phyloP scores from a whole-genome alignment of 306 rosid species.

The Trichosanthes truncata region DNA sequence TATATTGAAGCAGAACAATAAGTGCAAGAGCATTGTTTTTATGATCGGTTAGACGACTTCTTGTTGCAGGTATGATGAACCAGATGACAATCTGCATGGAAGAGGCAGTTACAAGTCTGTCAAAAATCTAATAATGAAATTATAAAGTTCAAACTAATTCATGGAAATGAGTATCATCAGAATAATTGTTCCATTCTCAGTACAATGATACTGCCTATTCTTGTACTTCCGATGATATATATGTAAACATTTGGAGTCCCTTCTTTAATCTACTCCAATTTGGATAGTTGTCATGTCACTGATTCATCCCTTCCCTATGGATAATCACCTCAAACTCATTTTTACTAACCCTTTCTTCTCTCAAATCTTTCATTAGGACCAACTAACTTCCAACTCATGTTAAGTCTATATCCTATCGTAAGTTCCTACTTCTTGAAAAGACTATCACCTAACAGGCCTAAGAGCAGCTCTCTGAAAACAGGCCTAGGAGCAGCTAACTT shows the following conservation, averaged over 20 bases:
- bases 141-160: neutral
- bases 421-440: neutral
- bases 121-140: conserved; percentile 1
- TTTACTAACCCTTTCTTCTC: neutral
- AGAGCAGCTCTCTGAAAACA: neutral
- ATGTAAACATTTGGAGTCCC: neutral
- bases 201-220: neutral
- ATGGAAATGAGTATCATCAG: neutral
- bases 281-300: neutral
- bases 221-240: neutral
- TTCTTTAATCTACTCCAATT: neutral
- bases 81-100: conserved; percentile 80
- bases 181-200: neutral
- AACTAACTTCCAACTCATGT: neutral
- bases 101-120: conserved; percentile 17
- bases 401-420: neutral
- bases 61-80: conserved; percentile 89
- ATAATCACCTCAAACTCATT: neutral
- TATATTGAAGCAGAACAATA: conserved; percentile 86
- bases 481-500: neutral
- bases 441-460: neutral
- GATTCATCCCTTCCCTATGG: neutral
- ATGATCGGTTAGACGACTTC: conserved; percentile 52
- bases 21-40: conserved; percentile 92
- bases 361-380: neutral